Evolutionary conservation across 768 basidiomycete genomes (phyloP).

Genomic region (Auricularia cornea): DNA sequence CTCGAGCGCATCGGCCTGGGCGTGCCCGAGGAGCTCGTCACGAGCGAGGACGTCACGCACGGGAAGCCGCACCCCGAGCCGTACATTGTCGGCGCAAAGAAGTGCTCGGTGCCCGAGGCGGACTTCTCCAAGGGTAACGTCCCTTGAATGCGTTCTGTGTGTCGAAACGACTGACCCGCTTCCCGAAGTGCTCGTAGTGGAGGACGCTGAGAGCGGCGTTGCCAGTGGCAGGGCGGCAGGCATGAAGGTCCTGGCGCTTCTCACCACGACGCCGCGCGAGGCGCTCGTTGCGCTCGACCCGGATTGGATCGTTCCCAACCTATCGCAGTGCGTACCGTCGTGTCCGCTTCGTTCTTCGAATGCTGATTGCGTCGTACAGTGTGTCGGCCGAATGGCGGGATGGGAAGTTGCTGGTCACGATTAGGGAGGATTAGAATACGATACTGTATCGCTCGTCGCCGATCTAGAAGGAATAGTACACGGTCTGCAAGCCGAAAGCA

Average conservation of each 20-base stretch:
- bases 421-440: conserved; percentile 26
- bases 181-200: conserved; percentile 66
- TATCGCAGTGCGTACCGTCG: conserved; percentile 44
- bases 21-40: conserved; percentile 56
- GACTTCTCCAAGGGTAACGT: conserved; percentile 45
- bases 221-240: conserved; percentile 69
- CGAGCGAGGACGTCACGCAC: conserved; percentile 60
- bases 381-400: conserved; percentile 38
- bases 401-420: conserved; percentile 39
- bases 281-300: conserved; percentile 47
- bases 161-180: background rate
- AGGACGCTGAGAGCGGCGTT: conserved; percentile 84
- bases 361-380: conserved; percentile 21
- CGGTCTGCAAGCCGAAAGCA: too few species aligned
- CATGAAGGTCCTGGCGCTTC: conserved; percentile 68
- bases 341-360: background rate
- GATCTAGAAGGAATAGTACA: background rate
- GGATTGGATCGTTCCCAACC: conserved; percentile 60
- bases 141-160: too few species aligned
- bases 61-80: conserved; percentile 90
- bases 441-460: background rate
- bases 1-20: conserved; percentile 53
- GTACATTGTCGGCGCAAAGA: conserved; percentile 68
- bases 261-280: conserved; percentile 64
- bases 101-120: conserved; percentile 43